Percentiles rank a stretch among this genome's conserved stretches.
Conservation (phyloP, 83 land plant species). For the Thuja plicata region DNA sequence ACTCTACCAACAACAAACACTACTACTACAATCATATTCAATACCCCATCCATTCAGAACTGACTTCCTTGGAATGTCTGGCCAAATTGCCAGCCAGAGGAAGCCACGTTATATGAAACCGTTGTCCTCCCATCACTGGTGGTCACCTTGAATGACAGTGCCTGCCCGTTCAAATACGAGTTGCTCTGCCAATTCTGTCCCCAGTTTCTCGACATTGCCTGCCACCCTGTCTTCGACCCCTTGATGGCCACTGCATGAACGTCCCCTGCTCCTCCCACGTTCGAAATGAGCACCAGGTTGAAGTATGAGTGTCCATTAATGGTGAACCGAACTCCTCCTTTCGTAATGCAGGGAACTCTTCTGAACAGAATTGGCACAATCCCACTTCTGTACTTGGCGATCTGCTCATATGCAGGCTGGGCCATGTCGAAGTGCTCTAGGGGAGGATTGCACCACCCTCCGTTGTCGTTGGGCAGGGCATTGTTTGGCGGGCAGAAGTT, state of each 20-base stretch:
- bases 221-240: neutral
- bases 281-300: neutral
- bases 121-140: neutral
- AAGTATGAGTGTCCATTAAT: neutral
- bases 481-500: neutral
- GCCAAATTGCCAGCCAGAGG: neutral
- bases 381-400: neutral
- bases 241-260: neutral
- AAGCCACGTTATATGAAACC: neutral
- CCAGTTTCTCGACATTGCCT: neutral
- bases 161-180: neutral
- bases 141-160: neutral
- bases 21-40: no score
- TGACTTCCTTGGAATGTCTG: neutral
- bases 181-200: neutral
- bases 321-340: neutral
- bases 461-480: neutral
- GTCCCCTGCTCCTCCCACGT: neutral
- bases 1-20: no score
- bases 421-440: neutral
- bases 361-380: neutral
- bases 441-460: neutral
- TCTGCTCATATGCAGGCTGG: neutral
- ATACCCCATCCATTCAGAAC: neutral
- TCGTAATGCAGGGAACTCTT: neutral